Base-by-base conservation (phyloP, 768 basidiomycete species). In the Hericium coralloides region DNA sequence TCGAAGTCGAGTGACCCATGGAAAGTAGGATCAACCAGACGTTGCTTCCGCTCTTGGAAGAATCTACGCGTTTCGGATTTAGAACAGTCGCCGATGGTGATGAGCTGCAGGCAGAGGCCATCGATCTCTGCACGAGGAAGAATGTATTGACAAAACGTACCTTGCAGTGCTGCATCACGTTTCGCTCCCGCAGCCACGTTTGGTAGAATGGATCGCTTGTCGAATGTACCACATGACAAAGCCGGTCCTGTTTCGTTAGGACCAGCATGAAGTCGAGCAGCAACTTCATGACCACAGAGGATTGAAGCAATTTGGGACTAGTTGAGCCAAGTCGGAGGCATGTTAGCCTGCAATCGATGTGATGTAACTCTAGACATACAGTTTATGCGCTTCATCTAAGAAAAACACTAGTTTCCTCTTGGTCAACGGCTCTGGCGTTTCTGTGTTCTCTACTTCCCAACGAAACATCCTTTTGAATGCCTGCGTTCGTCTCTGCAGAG, bases 211-310 rank as follows among this genome's bases (percentile, higher is more conserved):
- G 87, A 61, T 92, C 88, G 63, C 86, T 89, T 3, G 88, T 87
- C 6, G 86, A 87, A 60, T 90, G 87, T 53, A 90, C 82, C 63
- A 91, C 84, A 64, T 91, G 88, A 64, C 86, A 88, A 12, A 92
- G 69, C n/a, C 86, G 75, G 65, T 92, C 89, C 68, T 92, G 91
- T 71, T 92, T 92, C 36, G 91, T 91, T 55, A 92, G 72, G 12
- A 92, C 90, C n/a, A 92, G 80, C 81, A 91, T 88, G 12, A 88
- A 87, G 64, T 92, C 91, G 37, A 93, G 77, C 15, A 93, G 70
- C 60, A 83, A 85, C 67, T 91, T 92, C 87, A 93, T 89, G 3
- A 88, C 80, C 31, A 87, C 88, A 3, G 77, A 76, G 0, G 87
- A 89, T 61, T 87, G 83, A 43, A 92, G 87, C 45, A 92, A 74